phyloP scores from a whole-genome alignment of 768 basidiomycete genomes.

The Chlorophyllum brunneum region DNA sequence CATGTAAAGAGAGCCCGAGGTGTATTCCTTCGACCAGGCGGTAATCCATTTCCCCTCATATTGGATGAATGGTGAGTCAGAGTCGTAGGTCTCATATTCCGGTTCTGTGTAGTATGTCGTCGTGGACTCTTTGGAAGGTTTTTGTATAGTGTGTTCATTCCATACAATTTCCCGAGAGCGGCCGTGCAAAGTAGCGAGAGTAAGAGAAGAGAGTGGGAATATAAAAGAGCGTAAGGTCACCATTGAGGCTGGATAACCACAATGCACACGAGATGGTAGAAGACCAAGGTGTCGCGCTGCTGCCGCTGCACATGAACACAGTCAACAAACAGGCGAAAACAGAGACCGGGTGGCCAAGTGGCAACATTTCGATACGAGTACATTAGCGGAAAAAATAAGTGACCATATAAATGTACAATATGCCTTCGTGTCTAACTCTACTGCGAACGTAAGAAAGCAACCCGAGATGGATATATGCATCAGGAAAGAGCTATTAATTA shows the following conservation, averaged over 20 bases:
- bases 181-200: constrained; percentile 14
- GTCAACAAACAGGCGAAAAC: neutral
- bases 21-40: constrained; percentile 46
- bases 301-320: neutral
- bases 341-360: neutral
- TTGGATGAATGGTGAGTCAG: constrained; percentile 60
- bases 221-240: neutral
- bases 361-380: neutral
- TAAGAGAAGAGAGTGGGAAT: constrained; percentile 11
- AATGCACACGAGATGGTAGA: neutral
- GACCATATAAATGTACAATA: constrained; percentile 11
- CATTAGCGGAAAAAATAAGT: constrained; percentile 7
- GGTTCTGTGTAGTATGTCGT: constrained; percentile 72
- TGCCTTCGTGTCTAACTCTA: neutral
- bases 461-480: neutral
- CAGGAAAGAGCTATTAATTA: neutral
- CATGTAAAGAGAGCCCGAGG: constrained; percentile 46
- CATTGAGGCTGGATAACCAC: neutral
- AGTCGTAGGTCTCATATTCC: constrained; percentile 68
- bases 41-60: constrained; percentile 61
- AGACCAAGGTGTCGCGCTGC: neutral
- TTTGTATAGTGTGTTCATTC: constrained; percentile 61
- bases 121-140: constrained; percentile 35
- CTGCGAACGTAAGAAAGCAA: neutral
- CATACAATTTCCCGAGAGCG: constrained; percentile 48